Evolutionary conservation across 495 filamentous ascomycete genomes (phyloP), one percentile per base, ranked within the genome.

Genomic region (Cryomyces antarcticus): DNA sequence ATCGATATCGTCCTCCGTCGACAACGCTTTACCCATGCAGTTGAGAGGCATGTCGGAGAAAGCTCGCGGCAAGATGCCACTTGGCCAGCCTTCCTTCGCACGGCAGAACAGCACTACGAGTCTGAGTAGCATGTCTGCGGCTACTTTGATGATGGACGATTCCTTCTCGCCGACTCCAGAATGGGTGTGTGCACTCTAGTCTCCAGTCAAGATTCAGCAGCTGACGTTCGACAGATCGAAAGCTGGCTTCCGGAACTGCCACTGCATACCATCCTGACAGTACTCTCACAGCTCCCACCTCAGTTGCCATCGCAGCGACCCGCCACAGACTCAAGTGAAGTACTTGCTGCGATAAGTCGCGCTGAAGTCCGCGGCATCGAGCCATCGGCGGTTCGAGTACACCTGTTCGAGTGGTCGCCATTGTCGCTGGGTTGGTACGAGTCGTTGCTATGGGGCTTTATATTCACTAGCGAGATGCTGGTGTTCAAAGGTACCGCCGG

Each of bases 21-120:
- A 93, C 44, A 83, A 89, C 51, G 77, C 80, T 27, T 72, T 93
- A 7, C 83, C 87, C n/a, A 64, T 77, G 31, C 88, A 95, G 52
- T 56, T 92, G n/a, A 73, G 84, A 39, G 88, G 85, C 39, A 99
- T 96, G 85, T 93, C 88, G 7, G 89, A 99, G 58, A 99, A 96
- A 55, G 92, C 89, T 28, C 67, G 89, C 39, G 89, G 89, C 6
- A 99, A 99, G 57, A 83, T 89, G 73, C 92, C 92, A n/a, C 85
- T 81, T 7, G 80, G 82, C 3, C 70, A 82, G 34, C 69, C 71
- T 7, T 72, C 71, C 11, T 95, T 97, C 56, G 94, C 87, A 3
- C 69, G 92, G 6, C 89, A 95, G 54, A 89, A 87, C 53, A 93
- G 84, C 58, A 86, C 77, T 39, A 82, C 84, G 7, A 93, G 83